Conservation (phyloP, 73 alveolate species). For the Paramecium bursaria region DNA sequence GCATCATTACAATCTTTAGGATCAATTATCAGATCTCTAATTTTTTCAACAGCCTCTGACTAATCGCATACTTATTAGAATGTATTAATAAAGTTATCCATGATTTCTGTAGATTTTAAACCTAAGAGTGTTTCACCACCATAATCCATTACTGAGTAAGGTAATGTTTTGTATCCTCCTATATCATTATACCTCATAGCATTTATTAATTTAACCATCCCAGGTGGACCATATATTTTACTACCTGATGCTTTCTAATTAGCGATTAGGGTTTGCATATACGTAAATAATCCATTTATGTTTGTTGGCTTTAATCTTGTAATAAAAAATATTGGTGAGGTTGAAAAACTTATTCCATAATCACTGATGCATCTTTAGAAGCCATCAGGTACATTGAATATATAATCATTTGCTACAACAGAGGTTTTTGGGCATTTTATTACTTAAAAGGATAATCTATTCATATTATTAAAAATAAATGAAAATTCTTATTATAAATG, state of each 20-base stretch:
- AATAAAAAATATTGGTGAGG: slow-evolving; percentile 29
- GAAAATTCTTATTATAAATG: slow-evolving; percentile 41
- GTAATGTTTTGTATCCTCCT: slow-evolving; percentile 50
- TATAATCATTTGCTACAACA: not conserved
- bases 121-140: slow-evolving; percentile 32
- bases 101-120: not conserved
- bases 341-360: not conserved
- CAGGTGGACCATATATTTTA: slow-evolving; percentile 39
- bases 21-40: slow-evolving; percentile 30
- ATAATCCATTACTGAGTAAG: slow-evolving; percentile 23
- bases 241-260: not conserved
- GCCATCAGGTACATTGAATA: slow-evolving; percentile 52
- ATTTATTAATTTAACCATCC: slow-evolving; percentile 29
- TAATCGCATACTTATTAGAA: slow-evolving; percentile 1
- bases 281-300: slow-evolving; percentile 9
- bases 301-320: slow-evolving; percentile 5
- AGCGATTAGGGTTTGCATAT: slow-evolving; percentile 22
- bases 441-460: not conserved
- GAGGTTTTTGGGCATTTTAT: slow-evolving; percentile 8
- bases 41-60: slow-evolving; percentile 17
- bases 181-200: slow-evolving; percentile 39
- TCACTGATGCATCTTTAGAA: slow-evolving; percentile 33
- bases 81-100: not conserved
- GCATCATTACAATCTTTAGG: slow-evolving; percentile 49
- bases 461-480: not conserved